phyloP scores from a whole-genome alignment of 768 basidiomycete species.

The Hygrocybe coccinea region DNA sequence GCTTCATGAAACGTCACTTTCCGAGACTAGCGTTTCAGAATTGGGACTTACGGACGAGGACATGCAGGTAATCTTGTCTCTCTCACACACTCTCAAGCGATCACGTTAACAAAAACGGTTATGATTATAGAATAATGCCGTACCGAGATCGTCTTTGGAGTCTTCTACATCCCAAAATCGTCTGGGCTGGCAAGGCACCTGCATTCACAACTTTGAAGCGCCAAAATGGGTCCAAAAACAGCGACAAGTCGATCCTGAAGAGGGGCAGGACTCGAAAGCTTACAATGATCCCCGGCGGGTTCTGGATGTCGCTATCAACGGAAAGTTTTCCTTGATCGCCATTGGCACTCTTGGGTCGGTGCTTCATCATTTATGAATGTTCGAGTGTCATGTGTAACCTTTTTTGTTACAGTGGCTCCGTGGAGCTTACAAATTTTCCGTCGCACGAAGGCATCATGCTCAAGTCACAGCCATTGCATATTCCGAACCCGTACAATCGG shows the following conservation, averaged over 20 bases:
- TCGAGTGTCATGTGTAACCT: not conserved
- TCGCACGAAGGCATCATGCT: conserved; percentile 54
- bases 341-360: conserved; percentile 69
- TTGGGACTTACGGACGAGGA: conserved; percentile 18
- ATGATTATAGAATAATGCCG: not conserved
- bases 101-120: not conserved
- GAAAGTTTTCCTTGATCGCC: conserved; percentile 76
- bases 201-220: conserved; percentile 68
- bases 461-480: conserved; percentile 53
- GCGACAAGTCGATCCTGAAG: conserved; percentile 48
- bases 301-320: conserved; percentile 63
- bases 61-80: conserved; percentile 15
- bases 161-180: conserved; percentile 20
- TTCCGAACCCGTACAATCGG: conserved; percentile 58
- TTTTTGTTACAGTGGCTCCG: conserved; percentile 49
- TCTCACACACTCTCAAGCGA: not conserved
- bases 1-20: conserved; percentile 40
- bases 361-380: conserved; percentile 5
- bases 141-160: conserved; percentile 12
- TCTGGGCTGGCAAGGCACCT: conserved; percentile 67
- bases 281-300: conserved; percentile 69
- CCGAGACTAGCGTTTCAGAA: conserved; percentile 11
- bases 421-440: conserved; percentile 68
- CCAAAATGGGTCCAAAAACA: conserved; percentile 81
- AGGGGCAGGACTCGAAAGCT: conserved; percentile 21